Conservation (phyloP, 2,329 filamentous ascomycete species). For the Escovopsis weberi region DNA sequence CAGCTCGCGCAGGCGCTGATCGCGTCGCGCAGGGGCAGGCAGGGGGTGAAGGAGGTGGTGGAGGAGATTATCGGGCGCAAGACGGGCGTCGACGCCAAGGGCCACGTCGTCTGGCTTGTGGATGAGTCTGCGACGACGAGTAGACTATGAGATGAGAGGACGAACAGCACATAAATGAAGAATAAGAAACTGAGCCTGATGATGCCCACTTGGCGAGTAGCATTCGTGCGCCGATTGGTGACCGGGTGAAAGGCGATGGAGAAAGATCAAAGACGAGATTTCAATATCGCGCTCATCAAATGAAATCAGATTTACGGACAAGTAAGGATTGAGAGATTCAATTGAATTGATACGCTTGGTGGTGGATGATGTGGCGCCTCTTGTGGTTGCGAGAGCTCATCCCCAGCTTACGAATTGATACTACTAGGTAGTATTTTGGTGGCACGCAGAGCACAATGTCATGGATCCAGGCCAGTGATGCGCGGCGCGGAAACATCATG, state of each 20-base stretch:
- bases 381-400: no score
- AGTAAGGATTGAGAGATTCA: no score
- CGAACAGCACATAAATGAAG: no score
- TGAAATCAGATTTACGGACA: no score
- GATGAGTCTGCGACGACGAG: constrained; percentile 17
- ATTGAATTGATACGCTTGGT: not conserved
- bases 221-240: not conserved
- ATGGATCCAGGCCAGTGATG: not conserved
- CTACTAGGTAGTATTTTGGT: not conserved
- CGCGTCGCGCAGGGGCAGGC: constrained; percentile 43
- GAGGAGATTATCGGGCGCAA: constrained; percentile 53
- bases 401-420: no score
- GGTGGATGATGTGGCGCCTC: not conserved
- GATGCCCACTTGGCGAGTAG: no score
- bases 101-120: constrained; percentile 25
- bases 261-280: not conserved
- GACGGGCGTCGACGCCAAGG: constrained; percentile 32
- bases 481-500: constrained; percentile 2
- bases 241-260: not conserved
- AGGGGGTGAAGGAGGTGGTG: constrained; percentile 55
- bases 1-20: constrained; percentile 52
- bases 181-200: not conserved
- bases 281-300: no score
- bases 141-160: constrained; percentile 14
- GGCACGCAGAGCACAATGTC: not conserved